Conservation (phyloP, 176 grass and related monocot species). For the Cenchrus purpureus region DNA sequence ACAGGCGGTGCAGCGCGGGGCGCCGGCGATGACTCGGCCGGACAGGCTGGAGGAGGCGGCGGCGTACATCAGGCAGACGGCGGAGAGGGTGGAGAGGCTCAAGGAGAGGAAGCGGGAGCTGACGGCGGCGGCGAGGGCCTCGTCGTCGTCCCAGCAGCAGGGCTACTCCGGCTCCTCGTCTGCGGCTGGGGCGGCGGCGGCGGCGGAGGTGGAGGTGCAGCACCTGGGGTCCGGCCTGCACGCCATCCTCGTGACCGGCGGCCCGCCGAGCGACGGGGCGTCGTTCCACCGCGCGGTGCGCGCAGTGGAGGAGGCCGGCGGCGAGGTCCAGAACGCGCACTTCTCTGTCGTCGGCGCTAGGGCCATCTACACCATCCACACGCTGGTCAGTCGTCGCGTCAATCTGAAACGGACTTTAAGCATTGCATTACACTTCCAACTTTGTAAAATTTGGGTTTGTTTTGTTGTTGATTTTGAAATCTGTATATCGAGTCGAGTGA, state of each 20-base stretch:
- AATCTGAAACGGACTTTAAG: not conserved
- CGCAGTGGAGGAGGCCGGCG: constrained; percentile 62
- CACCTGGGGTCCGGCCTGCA: constrained; percentile 61
- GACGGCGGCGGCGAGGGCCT: not conserved
- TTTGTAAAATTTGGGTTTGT: not conserved
- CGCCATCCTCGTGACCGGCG: constrained; percentile 50
- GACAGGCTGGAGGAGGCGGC: constrained; percentile 66
- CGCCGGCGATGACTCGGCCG: constrained; percentile 43
- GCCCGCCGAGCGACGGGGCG: constrained; percentile 27
- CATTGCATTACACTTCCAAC: not conserved
- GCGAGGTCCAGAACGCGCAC: constrained; percentile 72
- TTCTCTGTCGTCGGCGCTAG: constrained; percentile 57
- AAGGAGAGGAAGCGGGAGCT: constrained; percentile 70
- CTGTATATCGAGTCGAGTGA: not conserved
- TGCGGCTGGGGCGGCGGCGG: not conserved
- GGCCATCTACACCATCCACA: constrained; percentile 72
- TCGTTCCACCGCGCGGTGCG: constrained; percentile 64
- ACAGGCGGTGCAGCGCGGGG: not conserved
- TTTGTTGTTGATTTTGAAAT: not conserved
- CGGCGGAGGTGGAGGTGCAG: constrained; percentile 66
- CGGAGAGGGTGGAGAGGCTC: constrained; percentile 64
- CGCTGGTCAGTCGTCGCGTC: constrained; percentile 50
- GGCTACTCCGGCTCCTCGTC: not conserved
- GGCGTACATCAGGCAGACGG: constrained; percentile 58
- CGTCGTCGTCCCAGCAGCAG: not conserved